Evolutionary conservation across 2,329 filamentous ascomycete species (phyloP).

Genomic region (Phyllosticta citriasiana): DNA sequence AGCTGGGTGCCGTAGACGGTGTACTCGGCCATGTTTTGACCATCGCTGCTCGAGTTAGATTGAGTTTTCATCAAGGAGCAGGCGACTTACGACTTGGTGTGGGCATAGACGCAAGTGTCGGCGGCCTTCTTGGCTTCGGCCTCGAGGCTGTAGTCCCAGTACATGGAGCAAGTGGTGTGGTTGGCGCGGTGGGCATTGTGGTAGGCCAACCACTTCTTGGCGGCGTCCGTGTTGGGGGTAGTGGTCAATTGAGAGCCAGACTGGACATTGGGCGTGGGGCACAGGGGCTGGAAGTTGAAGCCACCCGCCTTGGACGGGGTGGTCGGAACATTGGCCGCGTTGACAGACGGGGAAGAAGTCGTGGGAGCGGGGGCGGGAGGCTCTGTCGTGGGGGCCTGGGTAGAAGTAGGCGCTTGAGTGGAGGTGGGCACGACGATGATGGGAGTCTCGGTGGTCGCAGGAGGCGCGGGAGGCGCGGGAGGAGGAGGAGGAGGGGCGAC

Average conservation of each 20-base stretch:
- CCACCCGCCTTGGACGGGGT: slow-evolving; percentile 2
- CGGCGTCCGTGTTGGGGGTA: slow-evolving; percentile 16
- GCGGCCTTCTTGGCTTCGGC: slow-evolving; percentile 55
- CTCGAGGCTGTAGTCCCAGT: slow-evolving; percentile 57
- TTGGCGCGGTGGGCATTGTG: slow-evolving; percentile 84
- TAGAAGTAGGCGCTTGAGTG: not conserved
- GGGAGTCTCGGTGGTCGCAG: not conserved
- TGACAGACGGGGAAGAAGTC: not conserved
- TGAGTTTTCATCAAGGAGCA: slow-evolving; percentile 23
- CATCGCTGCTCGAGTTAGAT: slow-evolving; percentile 46
- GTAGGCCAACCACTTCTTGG: slow-evolving; percentile 43
- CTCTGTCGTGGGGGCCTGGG: not conserved
- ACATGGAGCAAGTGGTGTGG: slow-evolving; percentile 56
- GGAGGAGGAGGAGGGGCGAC: not conserved
- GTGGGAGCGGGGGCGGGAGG: not conserved
- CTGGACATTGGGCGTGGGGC: not conserved
- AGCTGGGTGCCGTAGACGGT: slow-evolving; percentile 53
- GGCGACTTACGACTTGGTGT: slow-evolving; percentile 30
- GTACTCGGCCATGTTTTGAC: slow-evolving; percentile 94
- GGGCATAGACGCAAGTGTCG: slow-evolving; percentile 57
- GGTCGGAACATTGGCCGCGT: not conserved
- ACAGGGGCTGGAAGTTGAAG: slow-evolving; percentile 15
- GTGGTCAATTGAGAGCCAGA: not conserved
- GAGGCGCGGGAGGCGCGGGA: not conserved
- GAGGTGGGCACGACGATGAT: not conserved